Evolutionary conservation across 257 asterid species (phyloP), one percentile per base, ranked within the genome.

Genomic region (Fraxinus quadrangulata): DNA sequence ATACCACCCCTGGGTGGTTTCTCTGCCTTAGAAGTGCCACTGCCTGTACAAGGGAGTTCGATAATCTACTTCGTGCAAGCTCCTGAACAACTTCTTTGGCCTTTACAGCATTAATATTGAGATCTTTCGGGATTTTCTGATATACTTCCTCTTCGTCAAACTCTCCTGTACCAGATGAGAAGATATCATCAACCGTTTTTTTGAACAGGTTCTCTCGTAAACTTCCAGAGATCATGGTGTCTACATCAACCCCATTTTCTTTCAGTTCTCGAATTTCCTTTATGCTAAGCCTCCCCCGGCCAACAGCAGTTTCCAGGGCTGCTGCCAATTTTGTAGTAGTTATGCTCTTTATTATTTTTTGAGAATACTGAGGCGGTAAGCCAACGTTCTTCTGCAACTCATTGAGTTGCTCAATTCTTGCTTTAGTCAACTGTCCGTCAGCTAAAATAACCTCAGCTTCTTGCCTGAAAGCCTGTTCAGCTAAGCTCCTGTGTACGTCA

Each of bases 91-190:
- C 85, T 61, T 86, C 79, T 83, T 83, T 89, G 79, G 98, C 96
- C 83, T 96, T 96, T 47, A 80, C 88, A 17, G 73, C 76, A 75
- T 87, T 82, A 37, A 96, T 89, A 77, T 82, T 92, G 31, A 96
- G 96, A 90, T 93, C 98, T 82, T 84, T 83, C 0, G 98, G 97
- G 54, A 92, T 90, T 82, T 90, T 93, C 86, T 88, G 84, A 73
- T 86, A 96, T 49, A 89, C 93, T 83, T 96, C 99, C 84, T 88
- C 98, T 59, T 82, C 90, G 6, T 93, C 93, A 71, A 96, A 96
- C 78, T 93, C 97, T 45, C 99, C 98, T 31, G 98, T 96, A 49
- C 98, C 99, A 16, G 98, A 90, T 6, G 99, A 92, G 88, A 96
- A 90, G 30, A 93, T 87, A 39, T 84, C 87, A 73, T 87, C 97